Conservation (phyloP, 2,329 filamentous ascomycete genomes). For the Cladosporium sp. region DNA sequence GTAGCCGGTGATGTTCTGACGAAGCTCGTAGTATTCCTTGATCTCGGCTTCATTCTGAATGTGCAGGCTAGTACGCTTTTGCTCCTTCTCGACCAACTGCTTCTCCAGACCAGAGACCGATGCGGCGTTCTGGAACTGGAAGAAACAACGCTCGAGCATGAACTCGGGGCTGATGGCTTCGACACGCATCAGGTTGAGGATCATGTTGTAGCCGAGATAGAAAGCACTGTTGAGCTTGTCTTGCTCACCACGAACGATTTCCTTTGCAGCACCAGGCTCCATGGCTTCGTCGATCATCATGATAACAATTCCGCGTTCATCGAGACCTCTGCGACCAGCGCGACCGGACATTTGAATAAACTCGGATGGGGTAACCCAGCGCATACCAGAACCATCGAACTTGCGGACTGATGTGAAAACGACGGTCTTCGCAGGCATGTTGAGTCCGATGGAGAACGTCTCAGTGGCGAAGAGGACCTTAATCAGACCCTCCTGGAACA, state of each 20-base stretch:
- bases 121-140: constrained; percentile 94
- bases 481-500: constrained; percentile 96
- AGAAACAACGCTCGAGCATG: constrained; percentile 98
- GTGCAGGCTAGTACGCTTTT: constrained; percentile 63
- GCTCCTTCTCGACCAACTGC: constrained; percentile 73
- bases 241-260: constrained; percentile 93
- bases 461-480: constrained; percentile 98
- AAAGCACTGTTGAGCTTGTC: constrained; percentile 97
- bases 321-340: constrained; percentile 91
- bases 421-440: constrained; percentile 98
- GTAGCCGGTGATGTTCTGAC: constrained; percentile 77
- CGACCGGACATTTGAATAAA: constrained; percentile 99
- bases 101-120: constrained; percentile 80
- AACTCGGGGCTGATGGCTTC: constrained; percentile 98
- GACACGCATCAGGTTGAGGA: constrained; percentile 92
- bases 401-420: constrained; percentile 98
- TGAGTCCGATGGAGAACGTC: constrained; percentile 96
- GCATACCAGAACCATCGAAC: constrained; percentile 75
- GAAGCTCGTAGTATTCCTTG: constrained; percentile 88
- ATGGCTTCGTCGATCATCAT: constrained; percentile 99
- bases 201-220: constrained; percentile 98
- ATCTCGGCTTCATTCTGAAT: constrained; percentile 85
- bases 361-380: constrained; percentile 88
- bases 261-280: constrained; percentile 87
- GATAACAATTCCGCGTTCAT: constrained; percentile 96